phyloP scores from a whole-genome alignment of 805 yeast genomes.

The Limtongia smithiae region DNA sequence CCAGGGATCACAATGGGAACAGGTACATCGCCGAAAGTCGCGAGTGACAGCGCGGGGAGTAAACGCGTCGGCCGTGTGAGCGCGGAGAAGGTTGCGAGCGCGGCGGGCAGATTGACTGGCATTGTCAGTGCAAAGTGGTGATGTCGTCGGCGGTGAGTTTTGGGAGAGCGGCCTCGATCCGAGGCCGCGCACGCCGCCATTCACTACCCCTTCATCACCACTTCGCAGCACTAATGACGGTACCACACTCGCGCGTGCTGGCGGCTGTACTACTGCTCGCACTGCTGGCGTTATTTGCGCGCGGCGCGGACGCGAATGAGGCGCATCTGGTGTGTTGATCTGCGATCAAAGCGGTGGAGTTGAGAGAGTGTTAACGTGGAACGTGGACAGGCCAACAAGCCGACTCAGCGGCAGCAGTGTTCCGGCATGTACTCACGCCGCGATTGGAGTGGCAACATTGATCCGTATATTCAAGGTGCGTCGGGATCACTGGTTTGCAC shows the following conservation, averaged over 20 bases:
- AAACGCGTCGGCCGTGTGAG: constrained; percentile 4
- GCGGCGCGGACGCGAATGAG: constrained; percentile 6
- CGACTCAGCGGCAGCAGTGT: constrained; percentile 63
- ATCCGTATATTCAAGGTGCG: constrained; percentile 58
- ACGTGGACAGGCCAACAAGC: constrained; percentile 41
- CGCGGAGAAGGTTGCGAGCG: constrained; percentile 7
- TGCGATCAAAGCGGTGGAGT: neutral
- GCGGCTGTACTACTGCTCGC: neutral
- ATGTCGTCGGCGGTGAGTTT: too few relatives aligned
- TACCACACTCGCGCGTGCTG: neutral
- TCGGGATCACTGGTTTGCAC: constrained; percentile 32
- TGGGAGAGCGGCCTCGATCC: too few relatives aligned
- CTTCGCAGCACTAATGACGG: neutral
- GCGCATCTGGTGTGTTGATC: constrained; percentile 5
- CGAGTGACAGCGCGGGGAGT: constrained; percentile 16
- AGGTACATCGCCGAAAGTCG: constrained; percentile 28
- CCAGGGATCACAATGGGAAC: constrained; percentile 10
- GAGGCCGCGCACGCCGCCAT: too few relatives aligned
- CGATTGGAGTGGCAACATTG: constrained; percentile 80
- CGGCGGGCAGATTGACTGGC: constrained; percentile 17
- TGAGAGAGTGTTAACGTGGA: neutral
- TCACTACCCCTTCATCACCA: too few relatives aligned
- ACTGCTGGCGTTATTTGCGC: constrained; percentile 2
- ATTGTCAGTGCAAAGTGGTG: too few relatives aligned
- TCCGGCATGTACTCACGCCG: constrained; percentile 83